phyloP scores from a whole-genome alignment of 2,329 filamentous ascomycete genomes.

The Exophiala viscosa region DNA sequence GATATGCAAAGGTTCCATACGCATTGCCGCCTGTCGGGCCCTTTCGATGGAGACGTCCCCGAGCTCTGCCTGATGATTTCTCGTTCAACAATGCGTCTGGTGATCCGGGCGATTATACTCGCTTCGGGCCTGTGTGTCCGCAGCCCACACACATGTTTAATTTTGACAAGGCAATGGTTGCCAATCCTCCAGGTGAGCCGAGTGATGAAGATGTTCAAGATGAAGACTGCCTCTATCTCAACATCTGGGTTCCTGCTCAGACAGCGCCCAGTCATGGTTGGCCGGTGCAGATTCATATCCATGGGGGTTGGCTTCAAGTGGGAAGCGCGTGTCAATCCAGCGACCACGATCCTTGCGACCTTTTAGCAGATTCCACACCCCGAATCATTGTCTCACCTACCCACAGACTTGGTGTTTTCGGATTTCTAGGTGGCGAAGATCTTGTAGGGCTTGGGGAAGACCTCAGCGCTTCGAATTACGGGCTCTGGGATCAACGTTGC shows the following conservation, averaged over 20 bases:
- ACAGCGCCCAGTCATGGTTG: conserved; percentile 23
- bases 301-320: conserved; percentile 49
- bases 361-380: conserved; percentile 33
- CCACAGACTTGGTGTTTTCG: conserved; percentile 49
- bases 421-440: conserved; percentile 44
- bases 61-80: conserved; percentile 30
- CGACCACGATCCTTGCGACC: conserved; percentile 43
- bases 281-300: conserved; percentile 33
- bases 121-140: conserved; percentile 38
- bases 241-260: conserved; percentile 45
- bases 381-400: conserved; percentile 43
- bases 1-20: conserved; percentile 36
- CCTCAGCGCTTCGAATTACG: conserved; percentile 36
- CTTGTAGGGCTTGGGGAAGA: conserved; percentile 21
- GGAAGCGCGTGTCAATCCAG: conserved; percentile 42
- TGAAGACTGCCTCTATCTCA: conserved; percentile 49
- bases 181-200: conserved; percentile 15
- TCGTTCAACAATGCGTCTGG: conserved; percentile 28
- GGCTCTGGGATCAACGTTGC: conserved; percentile 38
- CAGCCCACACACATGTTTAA: conserved; percentile 34
- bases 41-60: conserved; percentile 38
- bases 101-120: conserved; percentile 35
- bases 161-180: conserved; percentile 27
- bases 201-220: no score
- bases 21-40: conserved; percentile 37